Base-by-base conservation (phyloP, 2,329 filamentous ascomycete species). In the Pyrenophora teres region DNA sequence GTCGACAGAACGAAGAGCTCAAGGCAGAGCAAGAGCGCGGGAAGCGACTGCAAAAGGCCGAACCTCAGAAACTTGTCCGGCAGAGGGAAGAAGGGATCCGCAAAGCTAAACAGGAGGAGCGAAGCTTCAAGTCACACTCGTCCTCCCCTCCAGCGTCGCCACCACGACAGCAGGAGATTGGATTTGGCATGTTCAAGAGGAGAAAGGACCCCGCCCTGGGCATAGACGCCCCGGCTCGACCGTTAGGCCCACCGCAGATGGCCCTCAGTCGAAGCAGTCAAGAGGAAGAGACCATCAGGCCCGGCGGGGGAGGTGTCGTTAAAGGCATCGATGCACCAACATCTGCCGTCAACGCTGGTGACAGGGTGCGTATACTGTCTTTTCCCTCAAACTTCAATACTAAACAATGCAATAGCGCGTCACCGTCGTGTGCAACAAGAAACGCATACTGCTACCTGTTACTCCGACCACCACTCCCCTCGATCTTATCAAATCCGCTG, bases 341-440 rank as follows among this genome's bases (percentile, higher is more conserved):
- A 8, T 92, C 90, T 46, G 90, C 90, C 12, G 87, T 88, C 52
- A 95, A 95, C 75, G 84, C 88, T 55, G 87, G 87, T 39, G 89
- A 92, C 67, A 81, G 91, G 63, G 87, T 89, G 74, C 80, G 85
- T 61, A 19, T 18, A 25, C 36, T 6, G n/a, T 18, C 13, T 36
- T 6, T 23, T 36, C 2, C 8, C 0, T 8, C 23, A 15, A 13
- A 40, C 32, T 18, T 8, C n/a, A 13, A 40, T 32, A 56, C 42
- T 71, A 61, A 72, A 54, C 36, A 13, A 7, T 10, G 10, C 16
- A n/a, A 19, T 33, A 88, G 82, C 83, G 83, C 60, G 89, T 96
- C 15, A 79, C 84, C 30, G 84, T 97, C 32, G 83, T 87, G 57
- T 95, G 85, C 74, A 82, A 84, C 59, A 85, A 88, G 50, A 83